A percentile compares a stretch with the other conserved stretches of the same genome.
phyloP scores from a whole-genome alignment of 192 early-diverging fungal species.

The Coemansia sp. region DNA sequence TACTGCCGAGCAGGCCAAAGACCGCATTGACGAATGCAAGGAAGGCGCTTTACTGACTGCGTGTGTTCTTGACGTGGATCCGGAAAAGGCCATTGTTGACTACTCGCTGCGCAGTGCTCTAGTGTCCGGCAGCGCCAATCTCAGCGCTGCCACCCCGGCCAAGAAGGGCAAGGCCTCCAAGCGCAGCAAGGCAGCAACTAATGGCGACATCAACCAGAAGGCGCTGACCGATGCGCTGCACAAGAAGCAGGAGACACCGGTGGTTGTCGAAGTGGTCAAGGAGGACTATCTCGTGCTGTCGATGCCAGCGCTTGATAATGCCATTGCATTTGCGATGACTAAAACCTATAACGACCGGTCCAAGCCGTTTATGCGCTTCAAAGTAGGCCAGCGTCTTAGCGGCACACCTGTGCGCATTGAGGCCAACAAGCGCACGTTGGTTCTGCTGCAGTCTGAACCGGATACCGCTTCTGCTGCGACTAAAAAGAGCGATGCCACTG shows the following conservation, averaged over 20 bases:
- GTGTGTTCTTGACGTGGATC: slow-evolving; percentile 70
- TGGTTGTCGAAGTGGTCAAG: slow-evolving; percentile 73
- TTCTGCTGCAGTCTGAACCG: slow-evolving; percentile 12
- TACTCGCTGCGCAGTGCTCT: slow-evolving; percentile 57
- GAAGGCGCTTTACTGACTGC: slow-evolving; percentile 56
- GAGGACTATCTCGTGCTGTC: slow-evolving; percentile 74
- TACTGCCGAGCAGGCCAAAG: slow-evolving; percentile 59
- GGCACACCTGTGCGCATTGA: slow-evolving; percentile 45
- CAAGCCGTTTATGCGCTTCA: slow-evolving; percentile 63
- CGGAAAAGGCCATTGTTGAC: slow-evolving; percentile 64
- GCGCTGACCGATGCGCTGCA: slow-evolving; percentile 34
- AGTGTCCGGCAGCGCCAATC: slow-evolving; percentile 4
- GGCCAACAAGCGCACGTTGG: slow-evolving; percentile 41
- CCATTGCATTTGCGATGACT: slow-evolving; percentile 59
- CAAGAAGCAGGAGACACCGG: slow-evolving; percentile 43
- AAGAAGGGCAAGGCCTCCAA: slow-evolving; percentile 38
- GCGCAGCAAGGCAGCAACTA: not conserved
- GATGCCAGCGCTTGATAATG: slow-evolving; percentile 58
- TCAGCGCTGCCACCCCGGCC: not conserved
- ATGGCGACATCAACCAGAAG: slow-evolving; percentile 7
- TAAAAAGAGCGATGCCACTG: not conserved
- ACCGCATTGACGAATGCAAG: slow-evolving; percentile 40
- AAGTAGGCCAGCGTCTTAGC: slow-evolving; percentile 58
- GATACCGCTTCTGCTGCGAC: not conserved
- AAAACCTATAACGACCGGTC: slow-evolving; percentile 62